A percentile compares a stretch with the other conserved stretches of the same genome.
These are phyloP conservation scores for Claviceps monticola DNA, from an alignment of 2,329 filamentous ascomycete species.

Conservation along the genomic window DNA sequence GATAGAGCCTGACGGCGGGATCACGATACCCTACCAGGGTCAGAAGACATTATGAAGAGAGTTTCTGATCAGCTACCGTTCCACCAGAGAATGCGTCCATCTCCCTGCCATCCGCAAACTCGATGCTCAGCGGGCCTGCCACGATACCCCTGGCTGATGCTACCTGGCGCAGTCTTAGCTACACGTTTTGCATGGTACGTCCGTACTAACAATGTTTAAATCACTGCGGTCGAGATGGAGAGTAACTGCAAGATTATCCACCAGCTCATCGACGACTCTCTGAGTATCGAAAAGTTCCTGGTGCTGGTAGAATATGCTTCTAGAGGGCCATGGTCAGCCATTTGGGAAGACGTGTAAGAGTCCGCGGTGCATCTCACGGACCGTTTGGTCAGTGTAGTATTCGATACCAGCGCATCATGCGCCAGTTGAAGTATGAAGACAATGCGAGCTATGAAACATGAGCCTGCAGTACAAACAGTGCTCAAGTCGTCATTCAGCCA, in stretches of 20 bases:
- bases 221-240: slow-evolving; percentile 48
- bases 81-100: slow-evolving; percentile 19
- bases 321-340: slow-evolving; percentile 18
- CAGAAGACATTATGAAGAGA: neutral
- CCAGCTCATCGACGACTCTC: slow-evolving; percentile 51
- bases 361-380: slow-evolving; percentile 15
- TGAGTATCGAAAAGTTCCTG: slow-evolving; percentile 59
- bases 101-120: slow-evolving; percentile 28
- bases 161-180: slow-evolving; percentile 30
- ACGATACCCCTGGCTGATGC: slow-evolving; percentile 63
- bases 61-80: slow-evolving; percentile 11
- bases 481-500: neutral
- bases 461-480: neutral
- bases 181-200: neutral
- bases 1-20: slow-evolving; percentile 41
- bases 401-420: slow-evolving; percentile 43
- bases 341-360: neutral
- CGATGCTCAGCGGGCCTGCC: slow-evolving; percentile 40
- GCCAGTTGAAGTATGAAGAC: slow-evolving; percentile 45
- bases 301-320: slow-evolving; percentile 70
- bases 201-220: slow-evolving; percentile 51
- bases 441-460: slow-evolving; percentile 31
- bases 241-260: slow-evolving; percentile 62
- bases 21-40: slow-evolving; percentile 38
- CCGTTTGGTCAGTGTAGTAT: slow-evolving; percentile 48